Conservation (phyloP, 2,329 filamentous ascomycete genomes). For the Trichoderma koningii region DNA sequence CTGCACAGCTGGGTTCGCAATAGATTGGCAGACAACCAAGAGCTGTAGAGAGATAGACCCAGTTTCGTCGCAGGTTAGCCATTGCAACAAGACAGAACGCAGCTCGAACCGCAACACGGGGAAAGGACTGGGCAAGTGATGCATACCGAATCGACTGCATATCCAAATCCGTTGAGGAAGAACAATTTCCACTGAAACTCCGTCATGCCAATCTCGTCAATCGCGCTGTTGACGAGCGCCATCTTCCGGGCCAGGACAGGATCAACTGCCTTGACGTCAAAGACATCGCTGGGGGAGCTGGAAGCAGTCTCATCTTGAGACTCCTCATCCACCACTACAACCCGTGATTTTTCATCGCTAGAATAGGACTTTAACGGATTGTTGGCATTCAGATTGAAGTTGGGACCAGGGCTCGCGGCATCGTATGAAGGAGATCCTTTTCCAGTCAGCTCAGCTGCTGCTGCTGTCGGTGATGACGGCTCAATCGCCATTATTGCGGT, state of each 20-base stretch:
- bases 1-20: constrained; percentile 25
- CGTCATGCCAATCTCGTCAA: constrained; percentile 28
- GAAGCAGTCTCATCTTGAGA: constrained; percentile 11
- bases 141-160: constrained; percentile 25
- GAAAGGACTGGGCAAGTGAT: too few relatives aligned
- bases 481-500: neutral
- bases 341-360: neutral
- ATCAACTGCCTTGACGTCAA: constrained; percentile 25
- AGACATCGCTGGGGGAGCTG: constrained; percentile 19
- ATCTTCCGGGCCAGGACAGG: constrained; percentile 27
- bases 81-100: neutral
- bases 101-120: too few relatives aligned
- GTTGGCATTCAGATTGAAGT: neutral
- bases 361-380: neutral
- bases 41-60: neutral
- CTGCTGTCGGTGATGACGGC: neutral
- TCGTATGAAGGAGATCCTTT: neutral
- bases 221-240: constrained; percentile 27
- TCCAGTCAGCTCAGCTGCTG: neutral
- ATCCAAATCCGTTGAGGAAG: constrained; percentile 25
- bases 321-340: neutral
- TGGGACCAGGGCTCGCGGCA: neutral
- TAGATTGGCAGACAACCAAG: constrained; percentile 23
- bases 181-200: constrained; percentile 28
- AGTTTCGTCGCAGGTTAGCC: neutral